Evolutionary conservation across 2,329 filamentous ascomycete genomes (phyloP), one percentile per base, ranked within the genome.

Genomic region (Alternaria ventricosa): DNA sequence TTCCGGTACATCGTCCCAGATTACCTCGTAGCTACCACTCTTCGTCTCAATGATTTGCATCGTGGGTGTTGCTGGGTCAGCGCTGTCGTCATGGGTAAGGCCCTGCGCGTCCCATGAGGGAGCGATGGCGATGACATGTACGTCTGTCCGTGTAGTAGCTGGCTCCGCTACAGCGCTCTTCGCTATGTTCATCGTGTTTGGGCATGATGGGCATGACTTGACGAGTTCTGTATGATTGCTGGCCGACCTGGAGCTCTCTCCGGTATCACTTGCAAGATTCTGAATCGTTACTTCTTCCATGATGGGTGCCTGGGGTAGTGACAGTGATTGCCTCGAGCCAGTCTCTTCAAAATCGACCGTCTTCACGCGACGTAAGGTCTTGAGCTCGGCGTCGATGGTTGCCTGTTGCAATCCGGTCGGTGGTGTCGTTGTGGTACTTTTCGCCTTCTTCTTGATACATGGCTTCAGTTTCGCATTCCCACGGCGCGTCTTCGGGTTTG

Each of bases 31-130:
- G 33, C 63, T 68, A 4, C 70, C 70, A 49, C 60, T 71, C 3
- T 63, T 66, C 1, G 77, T 75, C 36, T 79, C 72, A 4, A 76
- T 71, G 7, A 75, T 69, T 23, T 79, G 77, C 70, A 75, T 78
- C 3, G 73, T 79, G 0, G 77, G 74, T 4, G 73, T 79, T n/a
- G 68, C 68, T n/a, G 69, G 63, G 51, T 73, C 67, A 5, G 57
- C 49, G 25, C 27, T 47, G 12, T 47, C 54, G 6, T 68, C 45
- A 12, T 64, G 57, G 18, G 51, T 25, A 4, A 33, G 11, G 6
- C 60, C 57, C 2, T 55, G 58, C 3, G 50, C 22, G 22, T 22
- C 56, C 65, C 60, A 65, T 2, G 68, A 66, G 6, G 74, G 74
- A 15, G 75, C 58, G 33, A 75, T 69, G 4, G 76, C 70, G 30